Evolutionary conservation across 208 protist genomes (phyloP), one percentile per base, ranked within the genome.

Genomic region (Trypanosoma melophagium): DNA sequence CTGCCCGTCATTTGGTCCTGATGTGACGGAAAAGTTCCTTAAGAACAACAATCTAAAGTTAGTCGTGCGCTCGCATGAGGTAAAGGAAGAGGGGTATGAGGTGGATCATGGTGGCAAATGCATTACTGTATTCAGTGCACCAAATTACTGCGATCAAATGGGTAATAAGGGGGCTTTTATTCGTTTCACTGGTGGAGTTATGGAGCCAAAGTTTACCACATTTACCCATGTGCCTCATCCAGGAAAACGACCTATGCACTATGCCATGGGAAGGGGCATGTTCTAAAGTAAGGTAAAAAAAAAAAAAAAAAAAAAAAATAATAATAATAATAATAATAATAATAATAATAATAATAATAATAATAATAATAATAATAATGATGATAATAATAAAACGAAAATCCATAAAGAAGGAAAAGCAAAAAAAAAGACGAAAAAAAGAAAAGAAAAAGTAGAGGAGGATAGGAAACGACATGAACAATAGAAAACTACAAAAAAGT

Each of bases 91-190:
- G 22, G 96, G 98, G 28, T 99, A 99, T 74, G 96, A 97, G 77
- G 84, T 98, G 10, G 87, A 97, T 28, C 93, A 98, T 78, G 69
- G 83, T 52, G 93, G 90, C 10, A 95, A 93, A 78, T 96, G 90
- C 76, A 95, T 97, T 41, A 97, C 93, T 0, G 87, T 97, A n/a
- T 97, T 99, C 77, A 99, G 96, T 59, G 98, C 98, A 3, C 98
- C 98, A n/a, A 99, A 99, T 72, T 99, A 99, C 84, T 99, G 98
- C 82, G 97, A 98, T 68, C 90, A 97, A 68, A 94, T 97, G 84
- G 90, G 89, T 25, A 97, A 97, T 79, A 94, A 94, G 68, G 93
- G 90, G 10, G 90, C 93, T 28, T 94, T 93, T 53, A 86, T 97
- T 40, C 89, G 86, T 59, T 89, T 97, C 62, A 95, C 80, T 3